phyloP scores from a whole-genome alignment of 352 stramenopile species.

The Bremia lactucae region DNA sequence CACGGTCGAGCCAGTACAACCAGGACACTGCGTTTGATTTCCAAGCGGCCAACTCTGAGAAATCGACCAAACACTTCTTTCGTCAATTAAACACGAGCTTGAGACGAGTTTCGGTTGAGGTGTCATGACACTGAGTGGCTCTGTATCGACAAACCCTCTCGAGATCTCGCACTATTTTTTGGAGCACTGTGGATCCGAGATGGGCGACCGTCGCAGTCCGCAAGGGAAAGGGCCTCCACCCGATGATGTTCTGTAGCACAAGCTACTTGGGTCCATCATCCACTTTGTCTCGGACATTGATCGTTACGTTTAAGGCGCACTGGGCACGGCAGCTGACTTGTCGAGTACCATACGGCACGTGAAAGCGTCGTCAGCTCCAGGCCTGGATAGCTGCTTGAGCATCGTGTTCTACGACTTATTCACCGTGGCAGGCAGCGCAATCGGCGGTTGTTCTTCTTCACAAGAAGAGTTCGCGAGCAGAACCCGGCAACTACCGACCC shows the following conservation, averaged over 20 bases:
- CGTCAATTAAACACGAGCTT: background rate
- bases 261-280: background rate
- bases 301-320: background rate
- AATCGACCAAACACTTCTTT: background rate
- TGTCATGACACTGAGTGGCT: background rate
- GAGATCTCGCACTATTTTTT: background rate
- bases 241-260: background rate
- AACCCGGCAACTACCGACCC: too few relatives aligned
- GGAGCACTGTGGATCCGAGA: background rate
- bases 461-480: background rate
- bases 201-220: background rate
- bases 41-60: background rate
- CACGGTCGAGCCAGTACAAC: background rate
- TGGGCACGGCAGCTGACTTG: background rate
- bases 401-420: background rate
- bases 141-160: background rate
- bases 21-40: background rate
- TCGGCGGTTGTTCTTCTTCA: background rate
- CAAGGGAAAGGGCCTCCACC: background rate
- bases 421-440: background rate
- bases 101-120: background rate
- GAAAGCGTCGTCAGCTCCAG: background rate
- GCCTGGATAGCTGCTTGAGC: background rate
- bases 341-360: background rate
- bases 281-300: background rate